These are phyloP conservation scores for Sporormia fimetaria DNA, from an alignment of 495 filamentous ascomycete genomes.

Conservation along the genomic window DNA sequence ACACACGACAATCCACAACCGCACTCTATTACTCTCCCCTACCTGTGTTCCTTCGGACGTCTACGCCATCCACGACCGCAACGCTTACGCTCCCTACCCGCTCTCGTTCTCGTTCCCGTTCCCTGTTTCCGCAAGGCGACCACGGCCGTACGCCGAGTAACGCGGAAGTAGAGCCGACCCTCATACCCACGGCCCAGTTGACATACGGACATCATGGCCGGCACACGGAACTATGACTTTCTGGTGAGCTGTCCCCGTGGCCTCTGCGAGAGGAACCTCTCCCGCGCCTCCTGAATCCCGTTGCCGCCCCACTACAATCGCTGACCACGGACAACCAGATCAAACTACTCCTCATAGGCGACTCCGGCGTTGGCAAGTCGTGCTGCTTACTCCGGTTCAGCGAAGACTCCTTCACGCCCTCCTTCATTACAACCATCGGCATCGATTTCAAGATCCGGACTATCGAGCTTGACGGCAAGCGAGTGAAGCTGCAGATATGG, in stretches of 20 bases:
- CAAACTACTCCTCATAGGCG: conserved; percentile 95
- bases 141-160: conserved; percentile 2
- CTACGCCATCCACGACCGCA: no score
- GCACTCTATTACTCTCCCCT: not conserved
- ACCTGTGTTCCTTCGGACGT: no score
- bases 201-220: conserved; percentile 69
- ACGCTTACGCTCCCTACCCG: not conserved
- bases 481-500: conserved; percentile 98
- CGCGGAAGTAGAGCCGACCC: conserved; percentile 15
- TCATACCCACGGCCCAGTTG: conserved; percentile 10
- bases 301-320: not conserved
- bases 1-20: conserved; percentile 2
- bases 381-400: conserved; percentile 97
- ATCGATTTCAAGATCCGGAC: conserved; percentile 99
- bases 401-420: conserved; percentile 96
- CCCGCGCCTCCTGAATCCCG: not conserved
- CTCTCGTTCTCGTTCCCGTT: not conserved
- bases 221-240: conserved; percentile 97
- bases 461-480: conserved; percentile 95
- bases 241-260: conserved; percentile 50
- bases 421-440: conserved; percentile 98
- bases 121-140: not conserved
- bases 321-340: conserved; percentile 48
- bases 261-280: not conserved
- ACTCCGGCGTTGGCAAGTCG: conserved; percentile 96